These are phyloP conservation scores for Irpex sp. DNA, from an alignment of 1,284 basidiomycete genomes.

Conservation along the genomic window DNA sequence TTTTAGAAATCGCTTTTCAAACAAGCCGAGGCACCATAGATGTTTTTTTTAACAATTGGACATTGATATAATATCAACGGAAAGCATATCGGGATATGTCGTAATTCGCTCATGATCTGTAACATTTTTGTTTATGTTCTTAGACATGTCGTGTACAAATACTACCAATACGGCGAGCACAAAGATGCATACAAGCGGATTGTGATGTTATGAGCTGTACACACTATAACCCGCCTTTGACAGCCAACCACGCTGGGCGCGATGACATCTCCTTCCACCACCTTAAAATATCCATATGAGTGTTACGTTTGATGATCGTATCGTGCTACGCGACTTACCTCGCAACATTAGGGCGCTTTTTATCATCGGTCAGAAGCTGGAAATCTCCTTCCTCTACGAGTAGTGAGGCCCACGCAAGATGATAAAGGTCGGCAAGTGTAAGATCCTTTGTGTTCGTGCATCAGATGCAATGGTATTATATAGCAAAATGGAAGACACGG, in stretches of 20 bases:
- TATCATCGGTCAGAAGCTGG: conserved; percentile 17
- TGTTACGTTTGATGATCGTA: background rate
- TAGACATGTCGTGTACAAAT: no score
- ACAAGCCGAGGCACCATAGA: no score
- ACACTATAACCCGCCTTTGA: conserved; percentile 22
- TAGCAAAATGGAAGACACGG: background rate
- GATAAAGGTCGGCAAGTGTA: conserved; percentile 51
- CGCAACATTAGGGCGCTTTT: conserved; percentile 26
- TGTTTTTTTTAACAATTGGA: no score
- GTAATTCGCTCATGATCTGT: no score
- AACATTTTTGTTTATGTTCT: no score
- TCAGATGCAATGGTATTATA: background rate
- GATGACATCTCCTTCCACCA: conserved; percentile 34
- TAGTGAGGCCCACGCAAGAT: conserved; percentile 42
- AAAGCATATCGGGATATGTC: no score
- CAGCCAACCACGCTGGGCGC: conserved; percentile 33
- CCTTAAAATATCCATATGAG: conserved; percentile 11
- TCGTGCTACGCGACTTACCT: conserved; percentile 5
- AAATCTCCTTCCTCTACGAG: conserved; percentile 17
- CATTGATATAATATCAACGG: no score
- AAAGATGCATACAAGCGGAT: no score
- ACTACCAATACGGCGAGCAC: no score
- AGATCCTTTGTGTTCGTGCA: conserved; percentile 26
- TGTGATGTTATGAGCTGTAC: no score
- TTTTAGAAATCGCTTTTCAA: no score